Evolutionary conservation across 2,329 filamentous ascomycete genomes (phyloP), one percentile per base, ranked within the genome.

Genomic region (Amylocarpus encephaloides): DNA sequence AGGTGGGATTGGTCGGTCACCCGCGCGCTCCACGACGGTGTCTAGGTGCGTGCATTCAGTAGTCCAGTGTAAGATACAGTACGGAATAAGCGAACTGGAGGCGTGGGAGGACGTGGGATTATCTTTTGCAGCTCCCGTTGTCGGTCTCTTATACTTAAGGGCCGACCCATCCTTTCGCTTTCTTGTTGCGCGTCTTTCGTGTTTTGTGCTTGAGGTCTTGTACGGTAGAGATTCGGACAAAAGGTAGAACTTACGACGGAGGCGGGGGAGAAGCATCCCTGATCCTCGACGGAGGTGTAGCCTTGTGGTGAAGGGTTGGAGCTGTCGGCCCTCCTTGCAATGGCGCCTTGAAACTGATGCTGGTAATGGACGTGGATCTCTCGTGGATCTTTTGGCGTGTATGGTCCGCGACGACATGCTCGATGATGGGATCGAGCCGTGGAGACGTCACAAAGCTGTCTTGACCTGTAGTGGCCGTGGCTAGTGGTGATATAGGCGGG

Each of bases 211-310:
- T 26, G 22, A 26, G 4, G 22, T 26, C 22, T 26, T 26, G 22
- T 26, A 26, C 22, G 7, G n/a, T 34, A 46, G 26, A 22, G 7
- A 36, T 11, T 26, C 6, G 16, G 19, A 39, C 16, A 29, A 40
- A 47, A 43, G 45, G 35, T 16, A 43, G 30, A 12, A 63, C 66
- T 65, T 59, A 68, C 66, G 61, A 51, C 46, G 64, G 58, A 40
- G 68, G 67, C 50, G 69, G 69, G 48, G 69, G 69, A 42, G 64
- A 70, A 18, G 63, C 61, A 47, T 65, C 62, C 57, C 66, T 54
- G 43, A 59, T 45, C 22, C 59, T 52, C 29, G 54, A 52, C 18
- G 43, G n/a, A 32, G 42, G 34, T 41, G 46, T 56, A 13, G 50
- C 40, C 47, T 54, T 60, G 26, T 33, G 33, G 36, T 41, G 41